phyloP scores from a whole-genome alignment of 2,329 filamentous ascomycete species.

The Eurotiales sp. region DNA sequence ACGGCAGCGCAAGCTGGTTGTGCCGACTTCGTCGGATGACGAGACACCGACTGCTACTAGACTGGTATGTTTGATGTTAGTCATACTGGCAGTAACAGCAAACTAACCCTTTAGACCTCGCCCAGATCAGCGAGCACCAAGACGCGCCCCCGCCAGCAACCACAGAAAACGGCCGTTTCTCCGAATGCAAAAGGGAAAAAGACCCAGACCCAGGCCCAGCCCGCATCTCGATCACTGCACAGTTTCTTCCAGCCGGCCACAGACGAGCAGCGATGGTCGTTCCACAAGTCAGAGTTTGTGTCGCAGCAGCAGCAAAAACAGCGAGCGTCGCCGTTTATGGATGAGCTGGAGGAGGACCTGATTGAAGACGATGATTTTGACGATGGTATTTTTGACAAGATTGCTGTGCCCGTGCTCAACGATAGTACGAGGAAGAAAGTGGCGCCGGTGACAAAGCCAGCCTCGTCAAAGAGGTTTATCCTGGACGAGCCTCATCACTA shows the following conservation, averaged over 20 bases:
- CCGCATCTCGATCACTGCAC: constrained; percentile 32
- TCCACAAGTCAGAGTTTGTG: constrained; percentile 24
- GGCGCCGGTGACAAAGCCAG: constrained; percentile 23
- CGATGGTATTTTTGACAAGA: neutral
- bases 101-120: constrained; percentile 5
- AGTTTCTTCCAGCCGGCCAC: constrained; percentile 40
- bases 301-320: constrained; percentile 2
- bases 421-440: neutral
- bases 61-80: neutral
- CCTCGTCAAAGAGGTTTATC: constrained; percentile 6
- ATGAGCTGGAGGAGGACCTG: constrained; percentile 32
- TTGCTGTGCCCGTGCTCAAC: neutral
- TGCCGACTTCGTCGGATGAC: constrained; percentile 24
- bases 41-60: neutral
- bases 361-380: constrained; percentile 36
- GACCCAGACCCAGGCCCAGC: neutral
- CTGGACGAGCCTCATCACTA: constrained; percentile 19
- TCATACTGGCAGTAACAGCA: neutral
- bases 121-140: constrained; percentile 4
- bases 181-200: neutral
- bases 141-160: neutral
- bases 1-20: constrained; percentile 32
- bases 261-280: constrained; percentile 38
- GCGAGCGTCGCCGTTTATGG: constrained; percentile 7
- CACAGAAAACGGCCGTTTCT: neutral